These are phyloP conservation scores for Collybia sp. DNA, from an alignment of 768 basidiomycete species.

Conservation along the genomic window DNA sequence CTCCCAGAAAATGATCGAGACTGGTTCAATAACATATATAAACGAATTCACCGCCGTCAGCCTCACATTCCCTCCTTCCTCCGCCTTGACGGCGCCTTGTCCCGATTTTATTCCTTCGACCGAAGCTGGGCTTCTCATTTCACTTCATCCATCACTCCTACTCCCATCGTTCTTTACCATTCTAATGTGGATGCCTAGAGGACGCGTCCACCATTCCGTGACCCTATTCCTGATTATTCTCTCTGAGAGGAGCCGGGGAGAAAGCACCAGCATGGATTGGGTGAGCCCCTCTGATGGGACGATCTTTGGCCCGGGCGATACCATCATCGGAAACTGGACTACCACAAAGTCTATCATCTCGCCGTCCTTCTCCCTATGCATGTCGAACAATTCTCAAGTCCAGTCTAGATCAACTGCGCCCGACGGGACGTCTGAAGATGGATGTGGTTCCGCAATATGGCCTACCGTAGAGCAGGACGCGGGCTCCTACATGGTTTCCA, in stretches of 20 bases:
- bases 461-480: background rate
- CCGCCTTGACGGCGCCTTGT: background rate
- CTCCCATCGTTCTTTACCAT: background rate
- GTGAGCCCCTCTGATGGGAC: background rate
- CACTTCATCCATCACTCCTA: background rate
- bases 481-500: background rate
- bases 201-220: background rate
- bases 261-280: slow-evolving; percentile 17
- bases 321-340: slow-evolving; percentile 24
- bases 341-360: slow-evolving; percentile 17
- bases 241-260: slow-evolving; percentile 13
- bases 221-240: background rate
- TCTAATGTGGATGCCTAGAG: background rate
- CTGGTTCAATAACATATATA: background rate
- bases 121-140: background rate
- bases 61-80: background rate
- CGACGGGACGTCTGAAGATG: background rate
- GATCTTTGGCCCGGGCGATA: slow-evolving; percentile 11
- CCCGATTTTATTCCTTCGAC: slow-evolving; percentile 3
- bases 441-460: background rate
- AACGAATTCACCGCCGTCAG: background rate
- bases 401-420: background rate
- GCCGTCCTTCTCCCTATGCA: slow-evolving; percentile 29
- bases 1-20: background rate
- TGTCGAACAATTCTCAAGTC: background rate